Base-by-base conservation (phyloP, 148 eudicot genomes). In the Polygonum maritimum region DNA sequence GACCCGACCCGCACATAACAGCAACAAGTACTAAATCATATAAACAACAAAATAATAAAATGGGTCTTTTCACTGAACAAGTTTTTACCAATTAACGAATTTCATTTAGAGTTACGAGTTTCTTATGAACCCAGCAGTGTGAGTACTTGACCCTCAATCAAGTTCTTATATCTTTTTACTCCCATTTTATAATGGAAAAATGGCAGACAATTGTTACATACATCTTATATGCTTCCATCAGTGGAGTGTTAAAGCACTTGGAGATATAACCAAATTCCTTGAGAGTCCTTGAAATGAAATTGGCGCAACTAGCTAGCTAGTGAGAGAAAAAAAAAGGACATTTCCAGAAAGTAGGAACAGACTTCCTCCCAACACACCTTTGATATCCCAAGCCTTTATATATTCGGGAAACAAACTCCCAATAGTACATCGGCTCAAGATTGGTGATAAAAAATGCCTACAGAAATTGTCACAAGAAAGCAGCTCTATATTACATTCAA, bases 381-480 rank as follows among this genome's bases (percentile, higher is more conserved):
- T 83, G 85, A 79, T 89, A 92, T 36, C 97, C 97, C 82, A 92
- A 77, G 82, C 91, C 88, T 75, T 87, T 87, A 82, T 85, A 80
- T 38, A 94, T 72, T 73, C 76, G 87, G 67, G 85, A 82, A 15
- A 82, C 86, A 76, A 94, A 92, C 72, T 94, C 90, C 87, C 92
- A 86, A 74, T 89, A 92, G 79, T 84, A 81, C 85, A 83, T 74
- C 71, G 98, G 93, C 85, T 90, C 96, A 72, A 86, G 78, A 83
- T 94, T 89, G 47, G 93, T 88, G 74, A 94, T 89, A 78, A 92
- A 92, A 77, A 92, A 94, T 48, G 84, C 97, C 98, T 94, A 79
- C 80, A 85, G 75, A 78, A 78, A 57, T 69, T 3, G 15, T 57
- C 67, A 73, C 0, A 78, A 47, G 44, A 11, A 69, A 72, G 35